Evolutionary conservation across 495 filamentous ascomycete genomes (phyloP).

Genomic region (Penicillium soppii): DNA sequence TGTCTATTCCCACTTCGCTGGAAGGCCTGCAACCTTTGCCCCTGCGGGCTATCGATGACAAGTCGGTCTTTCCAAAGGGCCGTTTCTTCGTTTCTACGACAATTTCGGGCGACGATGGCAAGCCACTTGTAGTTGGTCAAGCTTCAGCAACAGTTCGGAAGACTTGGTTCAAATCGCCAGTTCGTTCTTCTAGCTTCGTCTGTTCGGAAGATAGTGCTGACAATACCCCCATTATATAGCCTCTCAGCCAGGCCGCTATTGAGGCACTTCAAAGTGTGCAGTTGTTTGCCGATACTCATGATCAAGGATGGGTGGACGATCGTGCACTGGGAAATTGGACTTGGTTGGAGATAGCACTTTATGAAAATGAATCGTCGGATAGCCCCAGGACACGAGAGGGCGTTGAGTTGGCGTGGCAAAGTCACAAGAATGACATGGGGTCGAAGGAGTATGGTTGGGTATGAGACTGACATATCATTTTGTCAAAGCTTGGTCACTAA

Average conservation of each 20-base stretch:
- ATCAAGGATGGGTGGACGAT: slow-evolving; percentile 9
- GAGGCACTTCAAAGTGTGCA: slow-evolving; percentile 8
- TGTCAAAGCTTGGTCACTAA: too few relatives aligned
- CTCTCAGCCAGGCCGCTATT: slow-evolving; percentile 1
- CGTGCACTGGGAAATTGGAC: slow-evolving; percentile 10
- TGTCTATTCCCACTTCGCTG: neutral
- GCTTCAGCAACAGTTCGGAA: neutral
- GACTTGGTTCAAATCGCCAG: neutral
- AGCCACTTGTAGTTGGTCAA: neutral
- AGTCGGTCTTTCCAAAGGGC: neutral
- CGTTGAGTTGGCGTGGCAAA: slow-evolving; percentile 9
- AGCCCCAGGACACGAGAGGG: slow-evolving; percentile 1
- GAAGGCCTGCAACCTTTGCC: neutral
- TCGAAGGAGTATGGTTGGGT: slow-evolving; percentile 10
- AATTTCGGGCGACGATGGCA: neutral
- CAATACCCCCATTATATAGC: neutral
- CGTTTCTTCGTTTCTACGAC: neutral
- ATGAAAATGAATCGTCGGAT: slow-evolving; percentile 10
- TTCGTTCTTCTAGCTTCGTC: neutral
- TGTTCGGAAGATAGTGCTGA: neutral
- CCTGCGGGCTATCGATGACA: neutral
- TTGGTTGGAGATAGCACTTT: slow-evolving; percentile 11
- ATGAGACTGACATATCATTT: neutral
- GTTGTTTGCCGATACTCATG: slow-evolving; percentile 8
- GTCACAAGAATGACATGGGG: slow-evolving; percentile 9